Percentiles rank a stretch among this genome's conserved stretches.
phyloP scores from a whole-genome alignment of 2,329 filamentous ascomycete genomes.

The Zelopaecilomyces penicillatus region DNA sequence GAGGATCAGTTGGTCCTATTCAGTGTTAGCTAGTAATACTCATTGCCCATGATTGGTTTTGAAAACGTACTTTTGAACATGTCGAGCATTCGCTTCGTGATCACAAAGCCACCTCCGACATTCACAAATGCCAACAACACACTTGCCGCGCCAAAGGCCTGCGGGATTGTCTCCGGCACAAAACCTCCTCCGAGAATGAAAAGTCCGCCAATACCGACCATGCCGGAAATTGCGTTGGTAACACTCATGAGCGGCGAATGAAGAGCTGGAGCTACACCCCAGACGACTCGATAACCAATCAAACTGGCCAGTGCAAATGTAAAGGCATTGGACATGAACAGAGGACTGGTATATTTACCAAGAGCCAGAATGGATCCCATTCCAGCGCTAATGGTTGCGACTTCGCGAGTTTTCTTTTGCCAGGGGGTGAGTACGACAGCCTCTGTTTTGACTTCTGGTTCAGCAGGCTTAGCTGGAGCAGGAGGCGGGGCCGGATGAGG shows the following conservation, averaged over 20 bases:
- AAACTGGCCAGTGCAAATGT: conserved; percentile 77
- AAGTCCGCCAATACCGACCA: conserved; percentile 82
- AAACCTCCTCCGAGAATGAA: conserved; percentile 83
- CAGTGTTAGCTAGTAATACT: conserved; percentile 9
- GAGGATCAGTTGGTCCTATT: conserved; percentile 67
- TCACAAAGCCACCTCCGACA: conserved; percentile 79
- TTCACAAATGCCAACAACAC: conserved; percentile 84
- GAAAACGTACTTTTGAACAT: conserved; percentile 64
- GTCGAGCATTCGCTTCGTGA: conserved; percentile 88
- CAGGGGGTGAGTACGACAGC: conserved; percentile 67
- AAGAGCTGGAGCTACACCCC: conserved; percentile 75
- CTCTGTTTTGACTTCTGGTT: conserved; percentile 39
- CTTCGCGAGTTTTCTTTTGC: conserved; percentile 70
- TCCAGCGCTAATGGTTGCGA: conserved; percentile 63
- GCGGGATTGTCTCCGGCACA: conserved; percentile 68
- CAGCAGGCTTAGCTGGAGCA: conserved; percentile 34
- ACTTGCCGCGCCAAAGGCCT: conserved; percentile 67
- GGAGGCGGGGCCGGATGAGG: conserved; percentile 57
- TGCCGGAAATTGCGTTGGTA: conserved; percentile 85
- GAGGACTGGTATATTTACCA: conserved; percentile 70
- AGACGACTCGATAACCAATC: conserved; percentile 81
- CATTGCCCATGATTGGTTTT: not conserved
- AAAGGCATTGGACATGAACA: conserved; percentile 85
- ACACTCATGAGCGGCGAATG: conserved; percentile 90
- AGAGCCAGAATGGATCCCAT: conserved; percentile 70